Evolutionary conservation across 768 basidiomycete species (phyloP), one percentile per base, ranked within the genome.

Genomic region (Suillus fuscotomentosus): DNA sequence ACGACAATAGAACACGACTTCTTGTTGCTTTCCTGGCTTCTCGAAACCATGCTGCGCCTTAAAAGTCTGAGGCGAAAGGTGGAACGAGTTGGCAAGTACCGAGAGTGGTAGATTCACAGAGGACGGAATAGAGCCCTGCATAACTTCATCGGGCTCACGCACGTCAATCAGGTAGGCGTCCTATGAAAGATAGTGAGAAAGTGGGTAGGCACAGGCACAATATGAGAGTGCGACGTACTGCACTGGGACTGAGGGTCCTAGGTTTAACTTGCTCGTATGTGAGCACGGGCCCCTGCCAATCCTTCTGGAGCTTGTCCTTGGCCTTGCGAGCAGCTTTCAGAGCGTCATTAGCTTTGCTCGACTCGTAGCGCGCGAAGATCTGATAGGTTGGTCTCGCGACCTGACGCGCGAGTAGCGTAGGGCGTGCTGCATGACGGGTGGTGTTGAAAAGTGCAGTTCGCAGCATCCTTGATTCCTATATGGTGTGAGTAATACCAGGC

Each of bases 81-180:
- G 81, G 34, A 98, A 75, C 17, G 92, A 86, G 45, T 82, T 84
- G 39, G 86, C 80, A 47, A 98, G 83, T n/a, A 83, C 83, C 8
- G 91, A 89, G 45, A 98, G 84, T 5, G 96, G 95, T 22, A 98
- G 76, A 75, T 95, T 93, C 71, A 97, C 93, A 20, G 94, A 85
- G 27, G 94, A 94, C 7, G 96, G 96, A 67, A 98, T 97, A 73
- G 90, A 90, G 14, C 96, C 96, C 73, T 94, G 92, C 15, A 91
- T 84, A 51, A 95, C 92, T 74, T 97, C 96, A 68, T 93, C 87
- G 1, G 90, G 92, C 75, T 97, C 96, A 24, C 97, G 88, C n/a
- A 98, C 96, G 70, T 97, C 95, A 69, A 94, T 88, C 53, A 94
- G 73, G 72, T 88, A 92, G 5, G 84, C 80, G 65, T 89, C 81